phyloP scores from a whole-genome alignment of 768 basidiomycete species.

The Russula vinacea region DNA sequence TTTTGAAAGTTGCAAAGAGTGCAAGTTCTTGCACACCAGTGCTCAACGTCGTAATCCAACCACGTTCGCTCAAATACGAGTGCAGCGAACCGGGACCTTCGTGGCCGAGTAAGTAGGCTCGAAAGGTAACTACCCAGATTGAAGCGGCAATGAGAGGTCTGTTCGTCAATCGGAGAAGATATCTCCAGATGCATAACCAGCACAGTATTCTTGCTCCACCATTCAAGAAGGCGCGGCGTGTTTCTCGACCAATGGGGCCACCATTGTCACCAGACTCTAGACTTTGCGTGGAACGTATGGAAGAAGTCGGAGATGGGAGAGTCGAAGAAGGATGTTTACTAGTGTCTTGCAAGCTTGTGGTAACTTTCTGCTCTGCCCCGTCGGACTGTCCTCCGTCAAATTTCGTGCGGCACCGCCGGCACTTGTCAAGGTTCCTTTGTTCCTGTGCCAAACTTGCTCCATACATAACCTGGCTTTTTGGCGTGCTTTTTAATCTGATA shows the following conservation, averaged over 20 bases:
- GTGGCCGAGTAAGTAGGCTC: conserved; percentile 85
- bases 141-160: conserved; percentile 69
- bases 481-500: conserved; percentile 92
- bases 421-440: conserved; percentile 65
- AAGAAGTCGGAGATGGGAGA: conserved; percentile 57
- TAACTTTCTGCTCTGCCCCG: conserved; percentile 36
- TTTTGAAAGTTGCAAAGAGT: conserved; percentile 84
- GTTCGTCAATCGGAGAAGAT: conserved; percentile 71
- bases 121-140: conserved; percentile 75
- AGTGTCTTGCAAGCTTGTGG: conserved; percentile 35
- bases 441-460: conserved; percentile 92
- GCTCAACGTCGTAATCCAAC: conserved; percentile 77
- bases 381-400: conserved; percentile 50
- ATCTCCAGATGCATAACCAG: conserved; percentile 81
- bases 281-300: conserved; percentile 48
- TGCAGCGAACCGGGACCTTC: conserved; percentile 90
- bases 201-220: conserved; percentile 85
- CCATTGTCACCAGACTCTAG: conserved; percentile 59
- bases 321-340: conserved; percentile 43
- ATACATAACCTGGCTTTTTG: conserved; percentile 72
- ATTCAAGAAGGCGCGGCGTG: conserved; percentile 75
- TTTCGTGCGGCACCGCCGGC: conserved; percentile 61
- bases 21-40: conserved; percentile 68
- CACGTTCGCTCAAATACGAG: conserved; percentile 84
- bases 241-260: conserved; percentile 74